Conservation (phyloP, 139 green algal genomes). For the Volvox africanus region DNA sequence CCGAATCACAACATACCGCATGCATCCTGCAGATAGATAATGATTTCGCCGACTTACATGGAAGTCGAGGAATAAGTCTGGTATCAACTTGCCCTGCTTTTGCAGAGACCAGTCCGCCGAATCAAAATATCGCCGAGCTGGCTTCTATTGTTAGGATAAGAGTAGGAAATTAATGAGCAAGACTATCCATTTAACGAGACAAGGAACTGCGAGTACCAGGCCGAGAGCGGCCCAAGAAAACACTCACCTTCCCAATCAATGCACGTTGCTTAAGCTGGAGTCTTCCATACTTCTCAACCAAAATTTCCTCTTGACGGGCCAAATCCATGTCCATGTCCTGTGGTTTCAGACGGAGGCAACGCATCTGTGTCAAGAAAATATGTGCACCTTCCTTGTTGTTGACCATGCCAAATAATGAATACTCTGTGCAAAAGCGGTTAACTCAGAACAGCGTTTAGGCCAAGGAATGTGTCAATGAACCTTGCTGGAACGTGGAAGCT, state of each 20-base stretch:
- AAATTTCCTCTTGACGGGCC: slow-evolving; percentile 4
- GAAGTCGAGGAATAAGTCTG: slow-evolving; percentile 12
- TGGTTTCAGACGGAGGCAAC: too few relatives aligned
- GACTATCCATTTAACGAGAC: background rate
- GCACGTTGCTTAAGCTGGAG: slow-evolving; percentile 4
- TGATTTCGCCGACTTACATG: background rate
- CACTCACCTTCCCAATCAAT: slow-evolving; percentile 3
- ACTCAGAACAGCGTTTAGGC: background rate
- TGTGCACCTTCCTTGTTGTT: too few relatives aligned
- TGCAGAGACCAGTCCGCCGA: slow-evolving; percentile 25
- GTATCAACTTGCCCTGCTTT: slow-evolving; percentile 28
- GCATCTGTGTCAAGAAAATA: too few relatives aligned
- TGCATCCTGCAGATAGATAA: background rate
- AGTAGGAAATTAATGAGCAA: background rate
- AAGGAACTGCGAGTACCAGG: too few relatives aligned
- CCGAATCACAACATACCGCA: background rate
- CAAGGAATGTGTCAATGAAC: background rate
- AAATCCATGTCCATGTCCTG: slow-evolving; percentile 19
- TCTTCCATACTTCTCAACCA: slow-evolving; percentile 17
- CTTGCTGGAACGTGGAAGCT: background rate
- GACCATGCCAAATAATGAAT: background rate
- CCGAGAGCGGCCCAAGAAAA: background rate
- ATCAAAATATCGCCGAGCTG: background rate
- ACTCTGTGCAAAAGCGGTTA: background rate
- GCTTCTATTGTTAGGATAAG: background rate